Evolutionary conservation across 345 rosid genomes (phyloP), one percentile per base, ranked within the genome.

Genomic region (Populus simonii): DNA sequence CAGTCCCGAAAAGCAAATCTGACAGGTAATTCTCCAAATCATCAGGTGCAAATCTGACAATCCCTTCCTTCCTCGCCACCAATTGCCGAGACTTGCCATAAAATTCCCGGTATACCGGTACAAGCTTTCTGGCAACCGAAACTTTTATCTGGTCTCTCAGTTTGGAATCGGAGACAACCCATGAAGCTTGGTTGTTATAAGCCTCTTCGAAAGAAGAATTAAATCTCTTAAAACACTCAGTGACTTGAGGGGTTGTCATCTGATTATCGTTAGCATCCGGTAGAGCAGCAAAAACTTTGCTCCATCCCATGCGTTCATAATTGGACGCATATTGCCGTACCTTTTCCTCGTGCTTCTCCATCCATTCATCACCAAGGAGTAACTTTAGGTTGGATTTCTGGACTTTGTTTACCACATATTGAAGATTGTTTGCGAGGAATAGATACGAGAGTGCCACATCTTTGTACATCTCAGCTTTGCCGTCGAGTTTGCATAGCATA

Each of bases 351-450:
- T 92, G 94, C 59, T 87, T 85, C 27, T 75, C 18, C 10, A 85
- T 53, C 98, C 98, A 94, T 7, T 87, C 89, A 11, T 86, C 91
- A 61, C 97, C 96, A 55, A 92, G 80, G 1, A 90, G 81, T 41
- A 78, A 49, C 75, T 66, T 84, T 7, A 94, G 83, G 70, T 79
- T 87, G 62, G 97, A 90, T 8, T 80, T 79, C 3, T 89, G 88
- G 35, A 87, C 97, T 73, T 92, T 94, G 16, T 70, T 76, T 73
- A 92, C 86, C 71, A 94, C 82, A 88, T 94, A 92, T 41, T 88
- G 89, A 62, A 94, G 94, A 73, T 92, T 94, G 79, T 91, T 94
- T 10, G 97, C 93, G 4, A 94, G 69, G 84, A 91, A 94, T 41
- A 94, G 84, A 79, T 94, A 91, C 0, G 97, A 90, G 15, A 87